Evolutionary conservation across 768 basidiomycete genomes (phyloP).

Genomic region (Xanthoconium stramineum): DNA sequence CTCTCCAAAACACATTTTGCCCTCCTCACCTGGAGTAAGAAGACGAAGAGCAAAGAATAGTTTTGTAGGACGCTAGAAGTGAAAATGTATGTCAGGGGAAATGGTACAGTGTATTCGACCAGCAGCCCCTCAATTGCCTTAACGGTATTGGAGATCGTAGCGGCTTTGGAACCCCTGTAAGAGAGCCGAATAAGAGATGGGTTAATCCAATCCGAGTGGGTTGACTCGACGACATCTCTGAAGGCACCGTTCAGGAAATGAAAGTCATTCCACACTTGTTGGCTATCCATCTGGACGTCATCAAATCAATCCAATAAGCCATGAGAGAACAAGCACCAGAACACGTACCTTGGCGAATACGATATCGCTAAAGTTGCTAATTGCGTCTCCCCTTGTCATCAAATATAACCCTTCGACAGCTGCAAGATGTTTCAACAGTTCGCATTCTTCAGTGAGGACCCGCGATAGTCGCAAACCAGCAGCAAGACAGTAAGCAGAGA

Average conservation of each 20-base stretch:
- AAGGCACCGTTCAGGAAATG: constrained; percentile 83
- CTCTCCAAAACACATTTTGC: constrained; percentile 70
- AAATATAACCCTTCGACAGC: constrained; percentile 69
- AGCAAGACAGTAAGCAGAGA: constrained; percentile 53
- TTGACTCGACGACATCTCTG: constrained; percentile 57
- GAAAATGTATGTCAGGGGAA: constrained; percentile 79
- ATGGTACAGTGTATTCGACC: constrained; percentile 79
- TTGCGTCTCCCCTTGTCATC: constrained; percentile 75
- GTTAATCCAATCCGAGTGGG: constrained; percentile 56
- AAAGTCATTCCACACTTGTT: constrained; percentile 73
- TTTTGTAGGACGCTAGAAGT: constrained; percentile 50
- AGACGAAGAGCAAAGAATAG: constrained; percentile 67
- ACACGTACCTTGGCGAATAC: constrained; percentile 65
- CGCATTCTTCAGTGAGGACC: constrained; percentile 67
- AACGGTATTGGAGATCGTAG: constrained; percentile 50
- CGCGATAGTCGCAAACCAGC: constrained; percentile 51
- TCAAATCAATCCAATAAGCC: neutral
- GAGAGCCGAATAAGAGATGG: constrained; percentile 69
- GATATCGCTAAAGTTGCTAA: constrained; percentile 71
- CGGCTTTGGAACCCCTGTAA: constrained; percentile 50
- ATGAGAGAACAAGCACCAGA: neutral
- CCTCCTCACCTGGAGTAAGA: constrained; percentile 69
- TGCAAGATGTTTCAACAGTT: constrained; percentile 56
- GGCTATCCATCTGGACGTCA: constrained; percentile 62
- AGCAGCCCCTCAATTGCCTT: constrained; percentile 62